phyloP scores from a whole-genome alignment of 495 filamentous ascomycete genomes.

The Podospora bellae-mahoneyi region DNA sequence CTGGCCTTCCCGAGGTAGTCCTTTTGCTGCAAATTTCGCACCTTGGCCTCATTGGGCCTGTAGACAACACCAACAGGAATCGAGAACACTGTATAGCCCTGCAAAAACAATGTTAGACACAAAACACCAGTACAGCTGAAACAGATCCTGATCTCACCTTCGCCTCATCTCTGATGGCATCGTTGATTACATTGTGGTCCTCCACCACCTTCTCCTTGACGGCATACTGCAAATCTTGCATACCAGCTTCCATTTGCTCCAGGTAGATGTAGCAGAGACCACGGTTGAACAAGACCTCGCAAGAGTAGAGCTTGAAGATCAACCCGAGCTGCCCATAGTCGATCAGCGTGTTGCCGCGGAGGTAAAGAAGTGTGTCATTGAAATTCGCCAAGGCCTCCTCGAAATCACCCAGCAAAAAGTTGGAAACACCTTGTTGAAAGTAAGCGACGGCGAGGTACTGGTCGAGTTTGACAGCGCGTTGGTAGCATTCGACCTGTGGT shows the following conservation, averaged over 20 bases:
- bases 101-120: slow-evolving; percentile 24
- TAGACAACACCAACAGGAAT: slow-evolving; percentile 95
- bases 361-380: slow-evolving; percentile 94
- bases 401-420: slow-evolving; percentile 95
- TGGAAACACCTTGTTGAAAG: slow-evolving; percentile 98
- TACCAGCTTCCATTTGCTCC: slow-evolving; percentile 80
- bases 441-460: slow-evolving; percentile 96
- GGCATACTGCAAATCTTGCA: slow-evolving; percentile 87
- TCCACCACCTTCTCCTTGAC: slow-evolving; percentile 94
- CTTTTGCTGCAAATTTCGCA: slow-evolving; percentile 94
- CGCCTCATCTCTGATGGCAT: slow-evolving; percentile 88
- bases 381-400: slow-evolving; percentile 98
- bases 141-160: slow-evolving; percentile 56
- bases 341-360: slow-evolving; percentile 93
- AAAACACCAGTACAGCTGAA: slow-evolving; percentile 9
- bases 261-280: slow-evolving; percentile 97
- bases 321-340: slow-evolving; percentile 97
- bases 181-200: slow-evolving; percentile 96
- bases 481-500: slow-evolving; percentile 85
- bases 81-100: slow-evolving; percentile 99
- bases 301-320: slow-evolving; percentile 94
- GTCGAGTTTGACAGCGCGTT: slow-evolving; percentile 82
- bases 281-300: slow-evolving; percentile 96
- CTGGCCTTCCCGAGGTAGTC: slow-evolving; percentile 95
- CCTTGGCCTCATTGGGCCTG: slow-evolving; percentile 93